A percentile compares a stretch with the other conserved stretches of the same genome.
Conservation (phyloP, 2,329 filamentous ascomycete species). For the Ceratocystis albifundus region DNA sequence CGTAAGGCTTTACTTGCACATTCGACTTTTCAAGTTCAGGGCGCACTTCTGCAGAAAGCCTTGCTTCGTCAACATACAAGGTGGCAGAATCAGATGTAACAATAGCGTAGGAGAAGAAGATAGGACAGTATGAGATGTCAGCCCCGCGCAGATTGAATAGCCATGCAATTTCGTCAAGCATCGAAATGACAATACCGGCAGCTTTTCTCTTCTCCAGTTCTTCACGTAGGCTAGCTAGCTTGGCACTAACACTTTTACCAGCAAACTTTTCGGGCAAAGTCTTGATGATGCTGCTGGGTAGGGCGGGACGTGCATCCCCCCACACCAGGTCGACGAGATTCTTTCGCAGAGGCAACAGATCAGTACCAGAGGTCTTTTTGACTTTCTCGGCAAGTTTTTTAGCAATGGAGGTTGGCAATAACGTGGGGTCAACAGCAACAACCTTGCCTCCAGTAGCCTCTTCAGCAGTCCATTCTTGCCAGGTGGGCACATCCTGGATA, state of each 20-base stretch:
- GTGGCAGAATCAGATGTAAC: slow-evolving; percentile 66
- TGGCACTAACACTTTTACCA: slow-evolving; percentile 71
- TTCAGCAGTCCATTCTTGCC: slow-evolving; percentile 90
- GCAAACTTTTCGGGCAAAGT: slow-evolving; percentile 61
- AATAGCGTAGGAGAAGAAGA: slow-evolving; percentile 94
- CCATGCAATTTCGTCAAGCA: slow-evolving; percentile 96
- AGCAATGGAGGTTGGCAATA: slow-evolving; percentile 56
- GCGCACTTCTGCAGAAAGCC: slow-evolving; percentile 57
- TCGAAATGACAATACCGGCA: slow-evolving; percentile 77
- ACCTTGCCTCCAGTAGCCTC: slow-evolving; percentile 76
- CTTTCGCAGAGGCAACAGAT: slow-evolving; percentile 60
- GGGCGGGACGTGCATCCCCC: slow-evolving; percentile 59
- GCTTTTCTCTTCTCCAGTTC: slow-evolving; percentile 85
- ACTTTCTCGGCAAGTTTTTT: slow-evolving; percentile 74
- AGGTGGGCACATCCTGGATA: slow-evolving; percentile 84
- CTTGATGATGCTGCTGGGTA: slow-evolving; percentile 64
- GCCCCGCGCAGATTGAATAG: slow-evolving; percentile 93
- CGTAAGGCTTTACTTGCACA: slow-evolving; percentile 70
- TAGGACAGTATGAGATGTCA: slow-evolving; percentile 95
- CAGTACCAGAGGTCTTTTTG: slow-evolving; percentile 70
- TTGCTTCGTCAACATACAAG: slow-evolving; percentile 72
- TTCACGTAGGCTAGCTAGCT: slow-evolving; percentile 77
- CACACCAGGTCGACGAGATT: slow-evolving; percentile 92
- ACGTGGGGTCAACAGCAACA: slow-evolving; percentile 81
- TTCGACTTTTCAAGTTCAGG: slow-evolving; percentile 57